A percentile compares a stretch with the other conserved stretches of the same genome.
These are phyloP conservation scores for Dactylonectria macrodidyma DNA, from an alignment of 2,329 filamentous ascomycete species.

Conservation along the genomic window DNA sequence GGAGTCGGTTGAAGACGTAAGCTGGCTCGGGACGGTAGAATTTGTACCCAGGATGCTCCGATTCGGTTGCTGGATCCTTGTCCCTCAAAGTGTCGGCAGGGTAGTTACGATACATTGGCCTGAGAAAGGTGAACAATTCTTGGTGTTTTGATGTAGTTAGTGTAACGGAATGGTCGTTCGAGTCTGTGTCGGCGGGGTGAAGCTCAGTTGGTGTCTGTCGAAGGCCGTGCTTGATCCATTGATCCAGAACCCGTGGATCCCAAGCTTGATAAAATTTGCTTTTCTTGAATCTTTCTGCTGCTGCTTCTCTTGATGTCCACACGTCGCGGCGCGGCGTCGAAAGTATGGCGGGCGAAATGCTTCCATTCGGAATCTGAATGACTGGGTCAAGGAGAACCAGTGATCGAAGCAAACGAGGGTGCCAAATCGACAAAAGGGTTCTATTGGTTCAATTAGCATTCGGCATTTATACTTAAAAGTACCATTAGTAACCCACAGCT, in stretches of 20 bases:
- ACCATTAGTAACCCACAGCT: constrained; percentile 5
- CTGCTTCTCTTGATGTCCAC: constrained; percentile 15
- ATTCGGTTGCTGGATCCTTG: neutral
- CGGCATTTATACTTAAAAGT: neutral
- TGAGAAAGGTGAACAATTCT: constrained; percentile 12
- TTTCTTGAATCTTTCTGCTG: neutral
- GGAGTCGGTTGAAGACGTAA: constrained; percentile 3
- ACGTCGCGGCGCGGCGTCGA: constrained; percentile 8
- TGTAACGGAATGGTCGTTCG: neutral
- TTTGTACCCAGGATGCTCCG: constrained; percentile 2
- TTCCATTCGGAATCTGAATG: constrained; percentile 1
- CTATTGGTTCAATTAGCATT: neutral
- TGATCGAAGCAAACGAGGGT: constrained; percentile 4
- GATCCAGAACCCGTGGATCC: constrained; percentile 14
- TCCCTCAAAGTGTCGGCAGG: neutral
- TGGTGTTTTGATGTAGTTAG: constrained; percentile 15
- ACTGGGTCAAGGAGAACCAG: constrained; percentile 15
- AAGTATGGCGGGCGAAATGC: constrained; percentile 4
- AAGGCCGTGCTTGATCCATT: constrained; percentile 8
- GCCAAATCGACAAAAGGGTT: neutral
- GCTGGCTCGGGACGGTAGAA: constrained; percentile 18
- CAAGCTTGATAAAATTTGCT: constrained; percentile 16
- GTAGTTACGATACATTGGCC: constrained; percentile 2
- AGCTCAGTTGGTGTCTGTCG: constrained; percentile 3
- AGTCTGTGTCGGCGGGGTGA: neutral